Evolutionary conservation across 176 grass and related monocot species (phyloP).

Genomic region (Hyparrhenia diplandra): DNA sequence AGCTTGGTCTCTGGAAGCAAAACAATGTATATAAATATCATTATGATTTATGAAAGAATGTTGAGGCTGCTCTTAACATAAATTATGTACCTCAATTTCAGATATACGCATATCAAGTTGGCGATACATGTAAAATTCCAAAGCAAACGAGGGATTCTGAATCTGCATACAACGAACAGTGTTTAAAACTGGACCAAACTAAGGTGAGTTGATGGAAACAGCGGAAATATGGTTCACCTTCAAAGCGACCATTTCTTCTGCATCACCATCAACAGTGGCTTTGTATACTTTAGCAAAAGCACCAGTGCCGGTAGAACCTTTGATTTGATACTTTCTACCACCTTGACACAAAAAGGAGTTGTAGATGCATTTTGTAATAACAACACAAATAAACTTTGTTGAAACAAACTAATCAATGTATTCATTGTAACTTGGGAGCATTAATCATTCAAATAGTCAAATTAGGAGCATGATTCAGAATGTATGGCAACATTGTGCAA

Average conservation of each 20-base stretch:
- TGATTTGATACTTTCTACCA: slow-evolving; percentile 80
- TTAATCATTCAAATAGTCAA: slow-evolving; percentile 2
- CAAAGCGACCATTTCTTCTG: slow-evolving; percentile 67
- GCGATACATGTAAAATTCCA: slow-evolving; percentile 98
- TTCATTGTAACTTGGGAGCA: slow-evolving; percentile 1
- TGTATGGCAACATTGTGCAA: slow-evolving; percentile 5
- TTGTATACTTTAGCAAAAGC: slow-evolving; percentile 89
- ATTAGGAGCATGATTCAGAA: neutral
- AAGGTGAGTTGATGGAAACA: slow-evolving; percentile 17
- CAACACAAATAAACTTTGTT: neutral
- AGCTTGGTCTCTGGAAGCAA: slow-evolving; percentile 71
- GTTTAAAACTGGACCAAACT: slow-evolving; percentile 16
- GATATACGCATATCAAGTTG: slow-evolving; percentile 80
- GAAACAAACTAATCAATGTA: slow-evolving; percentile 4
- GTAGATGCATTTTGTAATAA: slow-evolving; percentile 27
- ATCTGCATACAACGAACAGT: slow-evolving; percentile 45
- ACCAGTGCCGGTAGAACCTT: slow-evolving; percentile 77
- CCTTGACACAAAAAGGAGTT: slow-evolving; percentile 45
- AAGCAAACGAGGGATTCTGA: slow-evolving; percentile 73
- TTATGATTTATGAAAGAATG: slow-evolving; percentile 8
- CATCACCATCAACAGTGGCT: slow-evolving; percentile 64
- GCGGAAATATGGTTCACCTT: slow-evolving; percentile 56
- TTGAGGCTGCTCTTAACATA: neutral
- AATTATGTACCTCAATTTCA: slow-evolving; percentile 58
- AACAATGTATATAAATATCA: slow-evolving; percentile 9